Percentiles rank a stretch among this genome's conserved stretches.
phyloP scores from a whole-genome alignment of 2,329 filamentous ascomycete genomes.

The Plectosphaerella sp. region DNA sequence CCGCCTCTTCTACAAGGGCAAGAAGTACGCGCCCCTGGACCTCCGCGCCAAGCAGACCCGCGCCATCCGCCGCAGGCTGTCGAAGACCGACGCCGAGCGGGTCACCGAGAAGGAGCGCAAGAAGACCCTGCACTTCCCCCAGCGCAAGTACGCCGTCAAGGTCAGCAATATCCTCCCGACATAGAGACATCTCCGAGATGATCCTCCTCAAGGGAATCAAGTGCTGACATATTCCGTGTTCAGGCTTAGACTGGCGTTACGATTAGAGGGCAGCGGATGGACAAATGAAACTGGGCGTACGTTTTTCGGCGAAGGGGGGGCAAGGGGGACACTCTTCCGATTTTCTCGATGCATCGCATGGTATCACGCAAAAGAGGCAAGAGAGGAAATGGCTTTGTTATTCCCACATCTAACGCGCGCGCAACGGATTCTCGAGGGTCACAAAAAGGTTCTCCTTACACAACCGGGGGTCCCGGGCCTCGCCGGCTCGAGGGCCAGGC shows the following conservation, averaged over 20 bases:
- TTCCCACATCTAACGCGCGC: slow-evolving; percentile 4
- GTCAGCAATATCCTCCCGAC: slow-evolving; percentile 42
- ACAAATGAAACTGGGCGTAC: slow-evolving; percentile 4
- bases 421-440: slow-evolving; percentile 6
- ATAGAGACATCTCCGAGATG: neutral
- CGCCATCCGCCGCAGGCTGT: slow-evolving; percentile 93
- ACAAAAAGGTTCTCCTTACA: slow-evolving; percentile 1
- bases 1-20: slow-evolving; percentile 99
- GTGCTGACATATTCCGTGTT: neutral
- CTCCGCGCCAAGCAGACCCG: slow-evolving; percentile 98
- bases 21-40: slow-evolving; percentile 98
- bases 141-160: slow-evolving; percentile 99
- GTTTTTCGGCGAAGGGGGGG: slow-evolving; percentile 3
- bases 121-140: slow-evolving; percentile 92
- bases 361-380: slow-evolving; percentile 1
- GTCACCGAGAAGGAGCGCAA: slow-evolving; percentile 95
- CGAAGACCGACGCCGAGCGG: slow-evolving; percentile 80
- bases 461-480: neutral
- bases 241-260: neutral
- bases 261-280: neutral
- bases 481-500: slow-evolving; percentile 1
- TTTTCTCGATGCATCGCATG: slow-evolving; percentile 6
- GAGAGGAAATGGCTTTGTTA: slow-evolving; percentile 5
- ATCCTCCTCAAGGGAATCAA: neutral
- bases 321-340: slow-evolving; percentile 3